Base-by-base conservation (phyloP, 2,329 filamentous ascomycete species). In the Calonectria ilicicola region DNA sequence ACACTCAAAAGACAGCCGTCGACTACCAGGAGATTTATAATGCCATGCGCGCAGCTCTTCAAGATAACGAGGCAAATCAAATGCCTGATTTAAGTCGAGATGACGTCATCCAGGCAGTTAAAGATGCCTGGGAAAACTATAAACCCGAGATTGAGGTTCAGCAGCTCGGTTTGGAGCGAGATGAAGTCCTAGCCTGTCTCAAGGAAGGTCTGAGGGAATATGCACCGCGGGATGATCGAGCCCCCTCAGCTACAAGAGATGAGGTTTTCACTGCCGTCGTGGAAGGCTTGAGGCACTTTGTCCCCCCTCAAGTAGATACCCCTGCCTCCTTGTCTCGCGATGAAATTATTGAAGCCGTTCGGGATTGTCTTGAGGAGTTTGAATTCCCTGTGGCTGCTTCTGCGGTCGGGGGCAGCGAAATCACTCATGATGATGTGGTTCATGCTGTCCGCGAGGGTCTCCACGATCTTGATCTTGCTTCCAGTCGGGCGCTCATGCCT, bases 81-180 rank as follows among this genome's bases (percentile, higher is more conserved):
- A 78, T 87, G 65, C 84, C 81, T 2, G 83, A 85, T 65, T 84
- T 95, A 58, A 93, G 92, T 78, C 91, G 94, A 76, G 95, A 98
- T 62, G 95, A 97, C 71, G 94, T 98, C 42, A 90, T 98, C 2
- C 90, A 94, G 32, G 95, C 96, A 3, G 94, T 98, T 17, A 92
- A 93, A 77, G 95, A 98, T 77, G 96, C 96, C 1, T 98, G 95
- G 91, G 96, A 98, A 81, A 94, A 92, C 67, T 98, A 98, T 85
- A 98, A 98, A 84, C 96, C 96, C 1, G 95, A 98, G 78, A 95
- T 98, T 64, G 93, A 98, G 78, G 89, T 98, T 5, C 93, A 98
- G 78, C 95, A 98, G 79, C 94, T 97, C 74, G 96, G 96, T 2
- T 87, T 98, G 1, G 96, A 98, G 82, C 91, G 95, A 6, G 95